These are phyloP conservation scores for Macrotyloma uniflorum DNA, from an alignment of 306 rosid species.

Conservation along the genomic window DNA sequence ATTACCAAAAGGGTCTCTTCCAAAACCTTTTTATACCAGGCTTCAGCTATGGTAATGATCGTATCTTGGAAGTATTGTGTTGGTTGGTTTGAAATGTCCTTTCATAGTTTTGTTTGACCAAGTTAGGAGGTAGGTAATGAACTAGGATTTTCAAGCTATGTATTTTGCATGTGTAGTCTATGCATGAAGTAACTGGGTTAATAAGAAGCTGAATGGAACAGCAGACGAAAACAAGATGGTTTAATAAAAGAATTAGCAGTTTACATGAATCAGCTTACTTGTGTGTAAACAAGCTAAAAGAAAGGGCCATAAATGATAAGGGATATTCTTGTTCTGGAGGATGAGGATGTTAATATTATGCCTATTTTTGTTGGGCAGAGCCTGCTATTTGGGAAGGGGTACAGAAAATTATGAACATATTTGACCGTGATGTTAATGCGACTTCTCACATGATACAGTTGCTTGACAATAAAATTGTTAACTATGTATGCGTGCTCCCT, in stretches of 20 bases:
- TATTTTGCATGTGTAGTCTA: background rate
- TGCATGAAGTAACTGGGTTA: background rate
- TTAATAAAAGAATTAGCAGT: background rate
- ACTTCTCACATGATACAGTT: background rate
- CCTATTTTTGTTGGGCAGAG: background rate
- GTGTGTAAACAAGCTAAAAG: background rate
- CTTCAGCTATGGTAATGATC: conserved; percentile 76
- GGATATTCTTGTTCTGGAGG: background rate
- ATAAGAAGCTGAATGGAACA: background rate
- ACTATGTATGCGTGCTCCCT: background rate
- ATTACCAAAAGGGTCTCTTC: conserved; percentile 71
- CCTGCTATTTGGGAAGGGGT: background rate
- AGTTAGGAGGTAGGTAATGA: conserved; percentile 7
- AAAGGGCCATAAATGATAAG: conserved; percentile 5
- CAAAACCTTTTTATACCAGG: conserved; percentile 65
- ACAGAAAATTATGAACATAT: background rate
- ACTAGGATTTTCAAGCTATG: background rate
- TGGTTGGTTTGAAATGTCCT: conserved; percentile 25
- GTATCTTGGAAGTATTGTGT: background rate
- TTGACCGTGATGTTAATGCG: background rate
- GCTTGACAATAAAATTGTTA: conserved; percentile 12
- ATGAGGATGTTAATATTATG: background rate
- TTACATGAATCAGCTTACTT: background rate
- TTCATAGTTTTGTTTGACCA: background rate
- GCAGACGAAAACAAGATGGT: background rate